A percentile compares a stretch with the other conserved stretches of the same genome.
Evolutionary conservation across 164 flowering plant genomes (phyloP).

Genomic region (Euptelea pleiosperma): DNA sequence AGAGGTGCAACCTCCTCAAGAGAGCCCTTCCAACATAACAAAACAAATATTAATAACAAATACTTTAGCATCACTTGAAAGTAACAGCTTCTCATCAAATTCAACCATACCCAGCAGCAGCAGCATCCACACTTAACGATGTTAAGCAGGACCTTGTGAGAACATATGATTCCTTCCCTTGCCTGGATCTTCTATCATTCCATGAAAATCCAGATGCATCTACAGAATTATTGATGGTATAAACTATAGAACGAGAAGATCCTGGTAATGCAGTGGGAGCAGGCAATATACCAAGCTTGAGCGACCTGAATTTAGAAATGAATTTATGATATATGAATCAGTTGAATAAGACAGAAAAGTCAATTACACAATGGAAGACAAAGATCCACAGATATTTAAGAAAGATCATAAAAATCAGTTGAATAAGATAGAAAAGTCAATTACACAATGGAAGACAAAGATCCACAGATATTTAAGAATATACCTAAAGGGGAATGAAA

Average conservation of each 20-base stretch:
- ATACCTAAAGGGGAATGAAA: too few species aligned
- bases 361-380: too few species aligned
- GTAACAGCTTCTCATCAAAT: background rate
- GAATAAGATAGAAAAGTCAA: too few species aligned
- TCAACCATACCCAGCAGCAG: slow-evolving; percentile 66
- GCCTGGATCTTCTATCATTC: slow-evolving; percentile 76
- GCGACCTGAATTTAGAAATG: slow-evolving; percentile 50
- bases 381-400: too few species aligned
- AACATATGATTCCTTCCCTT: slow-evolving; percentile 65
- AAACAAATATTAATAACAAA: slow-evolving; percentile 7
- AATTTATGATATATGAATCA: background rate
- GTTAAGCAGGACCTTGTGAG: slow-evolving; percentile 77
- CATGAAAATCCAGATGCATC: slow-evolving; percentile 66
- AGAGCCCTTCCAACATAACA: slow-evolving; percentile 43
- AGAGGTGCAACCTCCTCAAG: slow-evolving; percentile 74
- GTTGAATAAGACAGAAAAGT: background rate
- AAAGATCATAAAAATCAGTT: too few species aligned
- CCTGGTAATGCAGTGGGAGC: slow-evolving; percentile 37
- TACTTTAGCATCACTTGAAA: background rate
- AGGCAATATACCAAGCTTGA: slow-evolving; percentile 80
- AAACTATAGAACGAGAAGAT: slow-evolving; percentile 47
- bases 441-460: too few species aligned
- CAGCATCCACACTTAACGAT: slow-evolving; percentile 47
- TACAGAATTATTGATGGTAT: slow-evolving; percentile 50
- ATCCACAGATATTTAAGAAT: too few species aligned